A percentile compares a stretch with the other conserved stretches of the same genome.
Conservation (phyloP, 345 rosid genomes). For the Eucalyptus polybractea region DNA sequence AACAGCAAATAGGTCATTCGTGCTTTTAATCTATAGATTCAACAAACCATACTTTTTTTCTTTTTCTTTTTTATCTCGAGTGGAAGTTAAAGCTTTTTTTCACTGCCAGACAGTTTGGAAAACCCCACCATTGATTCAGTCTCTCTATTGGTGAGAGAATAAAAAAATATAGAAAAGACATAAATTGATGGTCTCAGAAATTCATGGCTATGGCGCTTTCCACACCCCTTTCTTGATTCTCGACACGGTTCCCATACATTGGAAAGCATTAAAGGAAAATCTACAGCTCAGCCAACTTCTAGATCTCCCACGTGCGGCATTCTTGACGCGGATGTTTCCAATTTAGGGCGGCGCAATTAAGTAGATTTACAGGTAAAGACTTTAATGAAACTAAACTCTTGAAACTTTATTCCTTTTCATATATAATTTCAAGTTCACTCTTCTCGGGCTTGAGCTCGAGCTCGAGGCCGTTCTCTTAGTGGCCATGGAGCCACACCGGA, state of each 20-base stretch:
- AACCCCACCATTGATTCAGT: background rate
- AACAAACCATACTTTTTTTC: background rate
- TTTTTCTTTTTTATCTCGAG: background rate
- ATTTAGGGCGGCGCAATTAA: background rate
- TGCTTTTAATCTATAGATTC: background rate
- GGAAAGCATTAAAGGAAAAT: background rate
- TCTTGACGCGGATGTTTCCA: background rate
- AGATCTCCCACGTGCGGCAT: background rate
- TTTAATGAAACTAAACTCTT: background rate
- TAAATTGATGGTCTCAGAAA: background rate
- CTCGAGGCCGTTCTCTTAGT: fast-evolving
- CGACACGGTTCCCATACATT: background rate
- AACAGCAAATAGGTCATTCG: background rate
- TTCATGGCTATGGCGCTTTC: background rate
- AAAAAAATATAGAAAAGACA: background rate
- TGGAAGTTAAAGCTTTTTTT: background rate
- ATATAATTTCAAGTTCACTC: background rate
- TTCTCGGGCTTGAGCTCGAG: background rate
- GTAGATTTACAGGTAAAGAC: background rate
- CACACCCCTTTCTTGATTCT: background rate
- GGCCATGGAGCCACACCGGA: background rate
- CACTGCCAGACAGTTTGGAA: background rate
- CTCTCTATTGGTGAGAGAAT: background rate
- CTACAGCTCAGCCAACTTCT: background rate
- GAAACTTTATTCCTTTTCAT: background rate